Evolutionary conservation across 768 basidiomycete genomes (phyloP), one percentile per base, ranked within the genome.

Genomic region (Chalciporus piperatus): DNA sequence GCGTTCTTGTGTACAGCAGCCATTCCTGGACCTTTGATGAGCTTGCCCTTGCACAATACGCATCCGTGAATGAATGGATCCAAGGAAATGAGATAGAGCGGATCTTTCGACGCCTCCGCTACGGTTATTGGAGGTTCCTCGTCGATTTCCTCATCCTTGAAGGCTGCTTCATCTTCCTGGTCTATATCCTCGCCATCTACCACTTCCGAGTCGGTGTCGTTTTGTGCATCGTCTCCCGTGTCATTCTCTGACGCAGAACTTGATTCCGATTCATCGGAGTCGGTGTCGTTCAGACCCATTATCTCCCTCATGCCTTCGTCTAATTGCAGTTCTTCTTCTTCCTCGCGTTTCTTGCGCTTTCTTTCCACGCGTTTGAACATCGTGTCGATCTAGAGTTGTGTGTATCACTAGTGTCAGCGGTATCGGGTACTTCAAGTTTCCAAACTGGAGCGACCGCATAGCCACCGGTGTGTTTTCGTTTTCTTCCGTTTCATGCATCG

Each of bases 291-390:
- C 55, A 90, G 63, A 22, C 86, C 88, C 12, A 89, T 69, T 32
- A 82, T 62, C 43, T 80, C 81, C 61, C 77, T 86, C 72, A 75
- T 72, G n/a, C 83, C 84, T 30, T 77, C 79, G 51, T 87, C 81
- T 6, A 87, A 58, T 0, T 81, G 84, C 32, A 85, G 75, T 45
- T 81, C 78, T 64, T 85, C 83, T 54, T 86, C 85, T 56, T 83
- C 74, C 59, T 84, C 75, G 52, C 74, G 77, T 59, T 77, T 83
- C 59, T 75, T 75, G 22, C 76, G 77, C 41, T 83, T 78, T 64
- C 83, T 89, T 57, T 83, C 83, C 7, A 89, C 75, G 52, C 89
- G 81, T 70, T 92, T 91, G 75, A 89, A 89, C 89, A 91, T 91
- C 43, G 39, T 30, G 32, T 38, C 33, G 41, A 40, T 16, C 6